Percentiles rank a stretch among this genome's conserved stretches.
Conservation (phyloP, 2,329 filamentous ascomycete genomes). For the Septoria petroselini region DNA sequence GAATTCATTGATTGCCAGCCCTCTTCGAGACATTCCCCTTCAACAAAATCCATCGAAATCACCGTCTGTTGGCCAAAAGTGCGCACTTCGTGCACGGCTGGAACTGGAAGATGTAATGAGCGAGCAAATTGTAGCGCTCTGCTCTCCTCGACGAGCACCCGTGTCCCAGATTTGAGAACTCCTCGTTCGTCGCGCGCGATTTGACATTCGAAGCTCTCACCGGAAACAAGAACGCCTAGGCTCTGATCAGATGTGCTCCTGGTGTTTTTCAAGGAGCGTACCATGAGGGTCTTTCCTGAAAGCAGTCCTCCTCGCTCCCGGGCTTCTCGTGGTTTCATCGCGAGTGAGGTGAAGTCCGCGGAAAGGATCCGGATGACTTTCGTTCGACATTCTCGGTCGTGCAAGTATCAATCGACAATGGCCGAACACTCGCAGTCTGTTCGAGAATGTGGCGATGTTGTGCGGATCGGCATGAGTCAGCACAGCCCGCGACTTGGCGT, state of each 20-base stretch:
- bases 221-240: background rate
- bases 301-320: background rate
- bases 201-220: background rate
- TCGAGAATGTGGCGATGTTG: too few relatives aligned
- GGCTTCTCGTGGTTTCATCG: background rate
- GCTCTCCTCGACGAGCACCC: slow-evolving; percentile 7
- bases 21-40: background rate
- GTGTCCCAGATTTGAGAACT: slow-evolving; percentile 2
- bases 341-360: too few relatives aligned
- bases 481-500: too few relatives aligned
- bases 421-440: too few relatives aligned
- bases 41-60: background rate
- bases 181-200: background rate
- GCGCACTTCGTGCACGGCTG: slow-evolving; percentile 2
- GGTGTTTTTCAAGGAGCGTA: background rate
- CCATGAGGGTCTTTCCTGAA: slow-evolving; percentile 3
- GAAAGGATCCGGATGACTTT: too few relatives aligned
- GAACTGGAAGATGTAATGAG: slow-evolving; percentile 5
- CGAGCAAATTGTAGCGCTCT: slow-evolving; percentile 6
- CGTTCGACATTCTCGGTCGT: too few relatives aligned
- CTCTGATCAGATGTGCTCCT: background rate
- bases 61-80: background rate
- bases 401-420: too few relatives aligned
- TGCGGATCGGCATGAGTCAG: too few relatives aligned
- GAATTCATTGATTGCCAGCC: slow-evolving; percentile 12